Evolutionary conservation across 1,284 basidiomycete species (phyloP), one percentile per base, ranked within the genome.

Genomic region (Puccinia brachypodii): DNA sequence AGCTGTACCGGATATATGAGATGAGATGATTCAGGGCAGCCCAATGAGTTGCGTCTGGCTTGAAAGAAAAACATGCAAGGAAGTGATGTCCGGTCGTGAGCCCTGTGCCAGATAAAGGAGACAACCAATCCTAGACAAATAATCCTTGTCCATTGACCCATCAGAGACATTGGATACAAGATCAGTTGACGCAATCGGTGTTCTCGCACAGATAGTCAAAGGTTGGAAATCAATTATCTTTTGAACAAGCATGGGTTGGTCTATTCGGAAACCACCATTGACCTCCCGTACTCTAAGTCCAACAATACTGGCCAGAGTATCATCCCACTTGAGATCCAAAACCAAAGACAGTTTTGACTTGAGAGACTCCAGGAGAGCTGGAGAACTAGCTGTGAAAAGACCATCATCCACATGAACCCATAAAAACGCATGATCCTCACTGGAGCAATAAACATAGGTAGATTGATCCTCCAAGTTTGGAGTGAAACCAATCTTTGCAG

Each of bases 61-160:
- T n/a, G 16, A 40, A 40, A 42, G 33, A 25, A 13, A 74, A 74
- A 31, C 25, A 28, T 31, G 74, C 56, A 6, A 77, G 31, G 44
- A 75, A 28, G 53, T 36, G 19, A 75, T 75, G 47, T 75, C 53
- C 2, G 50, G 73, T 13, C 53, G 3, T 0, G 75, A 60, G 1
- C 53, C 56, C 44, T 58, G 47, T 14, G 60, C 31, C 36, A 76
- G 25, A 22, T 76, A 76, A 16, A 42, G 47, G 7, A 76, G 36
- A 9, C n/a, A 7, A 3, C 75, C 75, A 64, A 76, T 64, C 3
- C 16, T 6, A 25, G n/a, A 64, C 0, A 66, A 28, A 44, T 76
- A 76, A 13, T 44, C 36, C 22, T 36, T 47, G 28, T 58, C 40
- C 40, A 40, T 44, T 4, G 31, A 66, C 16, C 36, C 36, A 14